Evolutionary conservation across 352 stramenopile genomes (phyloP), one percentile per base, ranked within the genome.

Genomic region (Pythium sp.): DNA sequence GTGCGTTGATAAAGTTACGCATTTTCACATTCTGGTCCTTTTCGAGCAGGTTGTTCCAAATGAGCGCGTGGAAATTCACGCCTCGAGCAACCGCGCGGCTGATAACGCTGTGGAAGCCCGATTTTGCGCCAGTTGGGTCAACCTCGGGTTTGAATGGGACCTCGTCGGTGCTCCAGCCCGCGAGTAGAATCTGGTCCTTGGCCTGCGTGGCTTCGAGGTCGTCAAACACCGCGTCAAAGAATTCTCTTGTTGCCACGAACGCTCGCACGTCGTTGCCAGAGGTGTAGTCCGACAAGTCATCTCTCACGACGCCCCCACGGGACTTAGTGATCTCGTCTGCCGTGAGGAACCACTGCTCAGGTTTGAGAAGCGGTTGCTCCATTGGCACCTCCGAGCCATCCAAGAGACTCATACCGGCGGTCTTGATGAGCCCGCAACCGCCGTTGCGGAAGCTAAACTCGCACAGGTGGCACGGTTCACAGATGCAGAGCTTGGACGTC

Each of bases 21-120:
- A 90, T 73, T 15, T 78, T 74, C 53, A 88, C 64, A 58, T 90
- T 92, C 59, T 87, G 76, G 0, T 75, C 59, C 0, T 72, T 68
- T 26, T 92, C 79, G 14, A 86, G 77, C 22, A 90, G 24, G 51
- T 92, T 94, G 43, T 73, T 78, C 85, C 81, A 93, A 8, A 84
- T 73, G 41, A 93, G 77, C 62, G 84, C 76, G 41, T 82, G 75
- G 58, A 86, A 79, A 22, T 81, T 74, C 5, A 78, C 75, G 0
- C 77, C 71, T 14, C 74, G 75, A 15, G 74, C 61, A 18, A 82
- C 68, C 0, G 80, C 61, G n/a, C 72, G 66, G 0, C 70, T 62
- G 14, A 80, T 53, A 5, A 90, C 36, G 15, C 76, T 75, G 32
- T 70, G 67, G n/a, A 90, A 73, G 24, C 77, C 73, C 0, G 77